Evolutionary conservation across 2,329 filamentous ascomycete genomes (phyloP), one percentile per base, ranked within the genome.

Genomic region (Curvularia eragrostidis): DNA sequence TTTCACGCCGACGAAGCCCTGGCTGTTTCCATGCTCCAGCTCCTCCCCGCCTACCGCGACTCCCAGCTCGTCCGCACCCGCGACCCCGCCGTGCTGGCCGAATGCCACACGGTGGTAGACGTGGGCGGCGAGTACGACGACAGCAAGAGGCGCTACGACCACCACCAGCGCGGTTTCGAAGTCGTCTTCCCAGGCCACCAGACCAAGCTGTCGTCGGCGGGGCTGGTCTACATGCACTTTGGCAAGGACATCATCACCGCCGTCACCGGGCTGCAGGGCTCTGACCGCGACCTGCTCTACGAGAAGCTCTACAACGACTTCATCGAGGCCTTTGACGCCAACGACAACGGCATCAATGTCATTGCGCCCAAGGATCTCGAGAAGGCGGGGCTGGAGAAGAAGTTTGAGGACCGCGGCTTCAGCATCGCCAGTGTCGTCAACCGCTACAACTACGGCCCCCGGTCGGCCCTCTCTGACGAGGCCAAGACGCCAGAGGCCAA

Each of bases 1-100:
- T 99, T 99, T 85, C 95, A 99, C 82, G 95, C 95, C 77, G 95
- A 99, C 79, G 95, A 99, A 82, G 94, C 95, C 60, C 87, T 99
- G 42, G 95, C 95, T 57, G 93, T 99, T 64, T 93, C 96, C 83
- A 92, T 99, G 84, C 90, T 99, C 68, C 92, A 93, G 65, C 86
- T 90, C 56, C 89, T 98, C 18, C 94, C 95, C 21, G 81, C 88
- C 58, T 99, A 98, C 82, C 77, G 83, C 54, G 80, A 84, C 67
- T 89, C 92, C 24, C 76, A 83, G 42, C 89, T 99, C 42, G 83
- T 97, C 49, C 93, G 95, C 68, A 97, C 93, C 47, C 91, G 95
- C 71, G 93, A 99, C 78, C 87, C 92, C 18, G 84, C 87, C 24
- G 77, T 89, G 30, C 89, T 99, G 38, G 85, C 87, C 39, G 86